Conservation (phyloP, 108 stramenopile species). For the Pseudonitzschia multistriata region DNA sequence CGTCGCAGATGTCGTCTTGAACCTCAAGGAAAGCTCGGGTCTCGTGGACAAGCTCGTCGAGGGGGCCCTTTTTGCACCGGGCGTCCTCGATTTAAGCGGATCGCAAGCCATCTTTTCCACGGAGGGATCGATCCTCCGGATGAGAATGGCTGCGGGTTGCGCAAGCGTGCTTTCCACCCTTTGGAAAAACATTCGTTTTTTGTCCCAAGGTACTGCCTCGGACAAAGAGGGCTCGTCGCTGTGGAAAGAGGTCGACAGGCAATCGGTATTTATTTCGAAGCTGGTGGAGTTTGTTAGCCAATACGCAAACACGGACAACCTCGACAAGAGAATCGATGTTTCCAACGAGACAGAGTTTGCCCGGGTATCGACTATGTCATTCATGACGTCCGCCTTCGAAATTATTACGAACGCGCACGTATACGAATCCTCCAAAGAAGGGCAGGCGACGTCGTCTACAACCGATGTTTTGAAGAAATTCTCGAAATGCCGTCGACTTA, state of each 20-base stretch:
- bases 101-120: slow-evolving; percentile 6
- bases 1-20: slow-evolving; percentile 21
- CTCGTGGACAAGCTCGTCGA: slow-evolving; percentile 12
- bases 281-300: slow-evolving; percentile 14
- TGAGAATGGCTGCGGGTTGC: slow-evolving; percentile 26
- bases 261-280: slow-evolving; percentile 16
- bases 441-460: background rate
- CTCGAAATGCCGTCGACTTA: slow-evolving; percentile 4
- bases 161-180: slow-evolving; percentile 17
- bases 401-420: slow-evolving; percentile 24
- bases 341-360: slow-evolving; percentile 23
- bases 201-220: slow-evolving; percentile 14
- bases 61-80: slow-evolving; percentile 7
- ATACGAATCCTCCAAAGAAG: slow-evolving; percentile 1
- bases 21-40: slow-evolving; percentile 4
- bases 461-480: slow-evolving; percentile 7
- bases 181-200: slow-evolving; percentile 7
- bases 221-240: background rate
- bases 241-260: slow-evolving; percentile 3
- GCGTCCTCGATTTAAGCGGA: background rate
- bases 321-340: slow-evolving; percentile 17
- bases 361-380: slow-evolving; percentile 20
- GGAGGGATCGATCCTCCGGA: slow-evolving; percentile 14
- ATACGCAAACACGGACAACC: slow-evolving; percentile 12
- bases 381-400: slow-evolving; percentile 25